phyloP scores from a whole-genome alignment of 2,329 filamentous ascomycete species.

The Magnaporthiopsis poae region DNA sequence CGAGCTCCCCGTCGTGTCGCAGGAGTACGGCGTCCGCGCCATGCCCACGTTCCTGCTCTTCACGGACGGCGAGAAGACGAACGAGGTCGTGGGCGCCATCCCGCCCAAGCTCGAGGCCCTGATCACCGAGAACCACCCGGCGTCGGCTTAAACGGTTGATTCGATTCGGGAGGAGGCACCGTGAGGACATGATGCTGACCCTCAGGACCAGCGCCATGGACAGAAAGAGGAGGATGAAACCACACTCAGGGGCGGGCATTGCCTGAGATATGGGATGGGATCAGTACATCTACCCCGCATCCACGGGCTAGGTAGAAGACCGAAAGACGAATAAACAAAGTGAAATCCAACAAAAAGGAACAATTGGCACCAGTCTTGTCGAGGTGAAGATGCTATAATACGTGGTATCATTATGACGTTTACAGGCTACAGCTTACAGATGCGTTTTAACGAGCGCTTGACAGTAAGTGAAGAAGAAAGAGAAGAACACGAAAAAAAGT shows the following conservation, averaged over 20 bases:
- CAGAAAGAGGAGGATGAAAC: neutral
- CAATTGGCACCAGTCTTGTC: neutral
- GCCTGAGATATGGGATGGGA: neutral
- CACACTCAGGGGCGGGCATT: neutral
- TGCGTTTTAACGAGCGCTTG: neutral
- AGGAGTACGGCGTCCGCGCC: slow-evolving; percentile 70
- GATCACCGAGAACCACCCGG: slow-evolving; percentile 20
- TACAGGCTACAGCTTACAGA: neutral
- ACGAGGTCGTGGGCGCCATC: slow-evolving; percentile 72
- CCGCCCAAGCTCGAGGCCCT: slow-evolving; percentile 51
- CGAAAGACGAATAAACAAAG: neutral
- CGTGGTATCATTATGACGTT: neutral
- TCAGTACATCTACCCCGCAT: neutral
- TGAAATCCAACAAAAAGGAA: neutral
- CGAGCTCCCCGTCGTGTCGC: slow-evolving; percentile 61
- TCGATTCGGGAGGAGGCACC: neutral
- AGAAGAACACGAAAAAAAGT: neutral
- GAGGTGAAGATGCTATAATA: neutral
- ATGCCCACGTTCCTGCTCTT: slow-evolving; percentile 90
- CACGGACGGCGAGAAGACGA: slow-evolving; percentile 64
- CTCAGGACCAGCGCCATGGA: neutral
- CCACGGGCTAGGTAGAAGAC: neutral
- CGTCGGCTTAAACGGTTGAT: neutral
- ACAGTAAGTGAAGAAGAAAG: neutral
- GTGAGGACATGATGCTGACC: neutral